Evolutionary conservation across 192 early-diverging fungal species (phyloP).

Genomic region (Coemansia nantahalensis): DNA sequence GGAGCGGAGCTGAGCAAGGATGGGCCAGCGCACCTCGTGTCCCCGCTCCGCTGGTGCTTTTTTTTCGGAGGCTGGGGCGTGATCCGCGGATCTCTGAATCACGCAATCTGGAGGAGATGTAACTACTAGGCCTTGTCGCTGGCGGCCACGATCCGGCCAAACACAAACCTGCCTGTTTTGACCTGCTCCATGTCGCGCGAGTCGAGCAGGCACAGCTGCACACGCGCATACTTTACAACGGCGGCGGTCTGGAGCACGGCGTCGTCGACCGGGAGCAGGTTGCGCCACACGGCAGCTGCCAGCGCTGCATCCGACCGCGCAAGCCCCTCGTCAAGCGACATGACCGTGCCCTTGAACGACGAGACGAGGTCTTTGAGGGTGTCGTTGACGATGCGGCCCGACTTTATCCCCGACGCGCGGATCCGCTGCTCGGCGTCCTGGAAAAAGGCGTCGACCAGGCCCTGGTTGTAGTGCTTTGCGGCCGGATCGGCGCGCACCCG

Average conservation of each 20-base stretch:
- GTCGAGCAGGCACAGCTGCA: conserved; percentile 30
- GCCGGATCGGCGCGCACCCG: conserved; percentile 68
- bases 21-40: too few species aligned
- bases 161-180: conserved; percentile 26
- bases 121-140: too few species aligned
- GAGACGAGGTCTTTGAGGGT: conserved; percentile 79
- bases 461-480: conserved; percentile 82
- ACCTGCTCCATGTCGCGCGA: conserved; percentile 15
- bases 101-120: too few species aligned
- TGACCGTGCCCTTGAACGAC: conserved; percentile 81
- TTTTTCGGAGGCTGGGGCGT: too few species aligned
- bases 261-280: conserved; percentile 36
- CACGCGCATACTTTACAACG: conserved; percentile 25
- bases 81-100: too few species aligned
- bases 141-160: conserved; percentile 8
- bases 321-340: conserved; percentile 93
- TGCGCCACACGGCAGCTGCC: conserved; percentile 85
- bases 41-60: too few species aligned
- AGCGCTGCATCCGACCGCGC: conserved; percentile 81
- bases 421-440: conserved; percentile 85
- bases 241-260: conserved; percentile 27
- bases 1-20: too few species aligned
- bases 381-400: conserved; percentile 68
- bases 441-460: conserved; percentile 84
- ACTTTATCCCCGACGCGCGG: conserved; percentile 71